phyloP scores from a whole-genome alignment of 2,329 filamentous ascomycete species.

The Endothia cerciana region DNA sequence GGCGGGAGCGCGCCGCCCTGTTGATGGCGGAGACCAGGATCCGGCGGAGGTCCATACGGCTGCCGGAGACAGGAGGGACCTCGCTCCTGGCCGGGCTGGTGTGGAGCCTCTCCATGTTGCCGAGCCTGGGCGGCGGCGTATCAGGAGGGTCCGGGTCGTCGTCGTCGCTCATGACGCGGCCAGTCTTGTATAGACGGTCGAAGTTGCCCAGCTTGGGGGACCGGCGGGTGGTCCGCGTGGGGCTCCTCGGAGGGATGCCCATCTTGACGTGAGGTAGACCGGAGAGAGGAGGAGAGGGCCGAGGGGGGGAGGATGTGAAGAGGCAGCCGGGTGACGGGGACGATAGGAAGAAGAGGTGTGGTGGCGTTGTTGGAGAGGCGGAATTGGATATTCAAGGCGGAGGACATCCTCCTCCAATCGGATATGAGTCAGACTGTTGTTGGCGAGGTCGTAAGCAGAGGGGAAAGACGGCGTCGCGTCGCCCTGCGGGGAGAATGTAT shows the following conservation, averaged over 20 bases:
- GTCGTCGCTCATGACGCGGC: background rate
- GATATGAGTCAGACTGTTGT: background rate
- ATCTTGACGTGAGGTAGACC: background rate
- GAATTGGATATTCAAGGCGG: too few relatives aligned
- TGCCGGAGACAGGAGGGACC: background rate
- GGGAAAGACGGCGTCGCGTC: too few relatives aligned
- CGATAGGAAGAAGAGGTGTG: too few relatives aligned
- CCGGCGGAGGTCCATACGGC: background rate
- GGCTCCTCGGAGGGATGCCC: background rate
- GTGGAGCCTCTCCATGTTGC: constrained; percentile 17
- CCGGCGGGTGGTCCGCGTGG: background rate
- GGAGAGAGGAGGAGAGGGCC: background rate
- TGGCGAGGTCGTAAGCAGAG: background rate
- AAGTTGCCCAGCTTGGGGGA: background rate
- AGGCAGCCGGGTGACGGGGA: background rate
- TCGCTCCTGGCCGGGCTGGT: background rate
- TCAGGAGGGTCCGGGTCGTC: constrained; percentile 14
- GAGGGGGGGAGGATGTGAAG: background rate
- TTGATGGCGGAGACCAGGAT: background rate
- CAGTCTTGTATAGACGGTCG: background rate
- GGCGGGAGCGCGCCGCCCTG: too few relatives aligned
- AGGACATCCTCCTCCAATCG: too few relatives aligned
- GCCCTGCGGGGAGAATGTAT: background rate
- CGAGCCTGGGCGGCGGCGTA: constrained; percentile 23
- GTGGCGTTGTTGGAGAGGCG: too few relatives aligned